Conservation (phyloP, 2,329 filamentous ascomycete species). For the Nemania serpens region DNA sequence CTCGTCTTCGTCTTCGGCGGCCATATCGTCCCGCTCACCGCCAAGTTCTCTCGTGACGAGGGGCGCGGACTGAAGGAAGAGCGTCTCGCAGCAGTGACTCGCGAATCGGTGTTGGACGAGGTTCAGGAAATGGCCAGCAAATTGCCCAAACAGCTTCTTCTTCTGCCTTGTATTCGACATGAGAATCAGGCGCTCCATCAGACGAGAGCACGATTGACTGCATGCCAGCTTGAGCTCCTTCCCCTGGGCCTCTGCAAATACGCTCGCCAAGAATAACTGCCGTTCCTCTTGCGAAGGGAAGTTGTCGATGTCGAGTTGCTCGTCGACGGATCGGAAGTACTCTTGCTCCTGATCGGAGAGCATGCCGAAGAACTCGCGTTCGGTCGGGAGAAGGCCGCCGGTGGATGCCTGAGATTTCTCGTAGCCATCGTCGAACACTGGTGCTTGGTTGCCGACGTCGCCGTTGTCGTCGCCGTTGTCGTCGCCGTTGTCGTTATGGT, state of each 20-base stretch:
- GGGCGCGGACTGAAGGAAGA: constrained; percentile 83
- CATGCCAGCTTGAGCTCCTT: constrained; percentile 97
- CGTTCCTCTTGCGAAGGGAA: constrained; percentile 79
- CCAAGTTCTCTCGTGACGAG: constrained; percentile 75
- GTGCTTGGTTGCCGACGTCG: constrained; percentile 23
- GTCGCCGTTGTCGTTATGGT: constrained; percentile 13
- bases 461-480: constrained; percentile 20
- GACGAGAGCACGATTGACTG: constrained; percentile 90
- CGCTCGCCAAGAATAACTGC: constrained; percentile 73
- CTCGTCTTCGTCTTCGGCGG: constrained; percentile 48
- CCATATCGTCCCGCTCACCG: constrained; percentile 51
- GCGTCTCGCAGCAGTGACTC: constrained; percentile 93
- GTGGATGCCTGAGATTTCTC: constrained; percentile 20
- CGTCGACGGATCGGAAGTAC: constrained; percentile 89
- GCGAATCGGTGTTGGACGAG: constrained; percentile 95
- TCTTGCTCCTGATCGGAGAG: constrained; percentile 92
- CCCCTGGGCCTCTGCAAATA: constrained; percentile 83
- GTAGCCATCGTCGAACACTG: constrained; percentile 32
- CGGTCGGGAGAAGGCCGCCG: constrained; percentile 41
- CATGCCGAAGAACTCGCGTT: constrained; percentile 87
- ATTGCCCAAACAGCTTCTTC: constrained; percentile 84
- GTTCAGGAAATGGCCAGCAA: constrained; percentile 83
- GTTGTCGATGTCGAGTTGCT: constrained; percentile 86
- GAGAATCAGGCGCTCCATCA: constrained; percentile 90
- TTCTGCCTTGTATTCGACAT: constrained; percentile 79